Conservation (phyloP, 2,329 filamentous ascomycete species). For the Alternaria panax region DNA sequence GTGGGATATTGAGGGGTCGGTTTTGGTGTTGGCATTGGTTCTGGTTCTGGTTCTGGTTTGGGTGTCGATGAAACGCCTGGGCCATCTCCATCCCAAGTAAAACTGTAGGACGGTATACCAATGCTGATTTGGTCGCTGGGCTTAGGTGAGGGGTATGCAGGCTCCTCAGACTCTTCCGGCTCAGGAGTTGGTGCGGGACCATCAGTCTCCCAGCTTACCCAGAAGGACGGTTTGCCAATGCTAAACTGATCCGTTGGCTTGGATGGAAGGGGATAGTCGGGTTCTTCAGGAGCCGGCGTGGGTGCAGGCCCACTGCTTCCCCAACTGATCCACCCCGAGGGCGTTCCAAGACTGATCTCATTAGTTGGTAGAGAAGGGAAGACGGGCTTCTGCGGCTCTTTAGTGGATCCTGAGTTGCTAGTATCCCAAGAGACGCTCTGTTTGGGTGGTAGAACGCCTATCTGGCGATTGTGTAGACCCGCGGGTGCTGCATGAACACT, state of each 20-base stretch:
- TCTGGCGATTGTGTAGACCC: slow-evolving; percentile 24
- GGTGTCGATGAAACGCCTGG: slow-evolving; percentile 3
- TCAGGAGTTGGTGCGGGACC: slow-evolving; percentile 9
- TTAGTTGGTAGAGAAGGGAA: slow-evolving; percentile 14
- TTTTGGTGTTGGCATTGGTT: slow-evolving; percentile 7
- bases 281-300: slow-evolving; percentile 9
- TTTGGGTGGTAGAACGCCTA: slow-evolving; percentile 23
- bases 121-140: slow-evolving; percentile 13
- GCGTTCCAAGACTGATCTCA: slow-evolving; percentile 17
- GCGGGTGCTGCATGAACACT: slow-evolving; percentile 34
- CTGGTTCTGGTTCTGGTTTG: slow-evolving; percentile 5
- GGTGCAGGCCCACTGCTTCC: slow-evolving; percentile 12
- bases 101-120: slow-evolving; percentile 11
- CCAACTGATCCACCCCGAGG: slow-evolving; percentile 24
- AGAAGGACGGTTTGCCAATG: slow-evolving; percentile 10
- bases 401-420: slow-evolving; percentile 18
- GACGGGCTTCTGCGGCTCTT: slow-evolving; percentile 17
- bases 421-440: slow-evolving; percentile 30
- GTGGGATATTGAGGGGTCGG: slow-evolving; percentile 10
- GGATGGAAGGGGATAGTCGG: slow-evolving; percentile 13
- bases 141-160: slow-evolving; percentile 11
- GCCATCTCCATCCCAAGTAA: slow-evolving; percentile 13
- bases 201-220: slow-evolving; percentile 10
- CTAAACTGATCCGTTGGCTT: slow-evolving; percentile 15
- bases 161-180: slow-evolving; percentile 14